A percentile compares a stretch with the other conserved stretches of the same genome.
Conservation (phyloP, 805 yeast genomes). For the Candida silvatica region DNA sequence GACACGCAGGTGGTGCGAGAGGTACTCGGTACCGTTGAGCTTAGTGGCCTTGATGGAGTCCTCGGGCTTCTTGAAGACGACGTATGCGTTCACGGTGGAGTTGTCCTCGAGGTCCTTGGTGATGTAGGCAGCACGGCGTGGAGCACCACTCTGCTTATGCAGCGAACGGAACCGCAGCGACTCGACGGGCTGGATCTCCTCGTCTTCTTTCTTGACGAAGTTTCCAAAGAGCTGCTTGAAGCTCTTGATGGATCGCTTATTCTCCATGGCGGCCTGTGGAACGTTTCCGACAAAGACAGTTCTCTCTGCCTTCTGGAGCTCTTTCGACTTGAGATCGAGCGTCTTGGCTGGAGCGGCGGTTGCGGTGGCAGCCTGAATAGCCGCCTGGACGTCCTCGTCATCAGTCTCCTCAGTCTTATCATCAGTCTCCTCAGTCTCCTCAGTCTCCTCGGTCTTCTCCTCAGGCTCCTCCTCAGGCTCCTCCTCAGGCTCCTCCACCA, state of each 20-base stretch:
- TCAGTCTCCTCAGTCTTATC: conserved; percentile 18
- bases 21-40: conserved; percentile 62
- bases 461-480: conserved; percentile 11
- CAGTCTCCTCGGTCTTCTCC: conserved; percentile 7
- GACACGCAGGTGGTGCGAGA: conserved; percentile 73
- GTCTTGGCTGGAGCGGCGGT: conserved; percentile 32
- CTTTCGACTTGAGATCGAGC: conserved; percentile 58
- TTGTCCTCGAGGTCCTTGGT: conserved; percentile 67
- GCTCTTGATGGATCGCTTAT: conserved; percentile 48
- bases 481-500: conserved; percentile 33
- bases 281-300: conserved; percentile 89
- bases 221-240: conserved; percentile 57
- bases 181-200: conserved; percentile 39
- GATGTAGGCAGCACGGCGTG: conserved; percentile 87
- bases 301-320: conserved; percentile 72
- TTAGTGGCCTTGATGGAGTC: conserved; percentile 35
- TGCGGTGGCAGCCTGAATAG: background rate
- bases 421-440: conserved; percentile 9
- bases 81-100: conserved; percentile 79
- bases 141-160: conserved; percentile 78
- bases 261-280: conserved; percentile 52
- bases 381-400: conserved; percentile 15
- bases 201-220: conserved; percentile 9
- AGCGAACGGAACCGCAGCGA: conserved; percentile 89
- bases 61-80: conserved; percentile 59